Evolutionary conservation across 345 rosid species (phyloP).

Genomic region (Rhizophora apiculata): DNA sequence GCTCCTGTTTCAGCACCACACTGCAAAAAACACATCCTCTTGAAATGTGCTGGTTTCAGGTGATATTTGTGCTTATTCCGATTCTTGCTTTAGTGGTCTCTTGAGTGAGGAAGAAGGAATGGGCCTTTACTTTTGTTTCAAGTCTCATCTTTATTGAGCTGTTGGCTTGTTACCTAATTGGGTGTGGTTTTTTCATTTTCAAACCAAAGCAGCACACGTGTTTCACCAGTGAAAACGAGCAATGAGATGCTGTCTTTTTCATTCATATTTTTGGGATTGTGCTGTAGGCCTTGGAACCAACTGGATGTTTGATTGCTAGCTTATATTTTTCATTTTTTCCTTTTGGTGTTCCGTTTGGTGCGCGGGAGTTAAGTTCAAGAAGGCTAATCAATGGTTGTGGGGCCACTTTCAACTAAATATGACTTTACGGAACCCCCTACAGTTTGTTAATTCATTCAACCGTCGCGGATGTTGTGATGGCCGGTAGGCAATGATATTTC

Average conservation of each 20-base stretch:
- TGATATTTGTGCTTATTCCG: slow-evolving; percentile 19
- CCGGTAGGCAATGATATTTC: neutral
- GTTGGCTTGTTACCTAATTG: slow-evolving; percentile 38
- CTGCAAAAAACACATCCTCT: slow-evolving; percentile 30
- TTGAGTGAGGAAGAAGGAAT: slow-evolving; percentile 57
- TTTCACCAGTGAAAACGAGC: neutral
- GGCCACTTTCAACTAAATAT: slow-evolving; percentile 26
- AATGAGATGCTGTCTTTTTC: neutral
- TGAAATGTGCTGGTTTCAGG: slow-evolving; percentile 14
- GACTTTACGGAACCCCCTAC: slow-evolving; percentile 4
- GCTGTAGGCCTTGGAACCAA: slow-evolving; percentile 4
- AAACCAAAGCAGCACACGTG: slow-evolving; percentile 16
- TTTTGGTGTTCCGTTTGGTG: slow-evolving; percentile 24
- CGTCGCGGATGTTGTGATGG: neutral
- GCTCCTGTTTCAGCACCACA: slow-evolving; percentile 17
- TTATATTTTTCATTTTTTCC: slow-evolving; percentile 7
- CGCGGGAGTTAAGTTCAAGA: slow-evolving; percentile 30
- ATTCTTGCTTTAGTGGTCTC: slow-evolving; percentile 5
- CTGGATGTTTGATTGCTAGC: slow-evolving; percentile 14
- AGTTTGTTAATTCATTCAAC: neutral
- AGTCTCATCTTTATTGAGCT: slow-evolving; percentile 29
- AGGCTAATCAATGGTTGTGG: slow-evolving; percentile 28
- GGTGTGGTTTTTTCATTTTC: slow-evolving; percentile 18
- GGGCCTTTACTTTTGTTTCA: slow-evolving; percentile 48
- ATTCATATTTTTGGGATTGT: slow-evolving; percentile 7